Evolutionary conservation across 75 land plant genomes (phyloP), one percentile per base, ranked within the genome.

Genomic region (Picea glauca): DNA sequence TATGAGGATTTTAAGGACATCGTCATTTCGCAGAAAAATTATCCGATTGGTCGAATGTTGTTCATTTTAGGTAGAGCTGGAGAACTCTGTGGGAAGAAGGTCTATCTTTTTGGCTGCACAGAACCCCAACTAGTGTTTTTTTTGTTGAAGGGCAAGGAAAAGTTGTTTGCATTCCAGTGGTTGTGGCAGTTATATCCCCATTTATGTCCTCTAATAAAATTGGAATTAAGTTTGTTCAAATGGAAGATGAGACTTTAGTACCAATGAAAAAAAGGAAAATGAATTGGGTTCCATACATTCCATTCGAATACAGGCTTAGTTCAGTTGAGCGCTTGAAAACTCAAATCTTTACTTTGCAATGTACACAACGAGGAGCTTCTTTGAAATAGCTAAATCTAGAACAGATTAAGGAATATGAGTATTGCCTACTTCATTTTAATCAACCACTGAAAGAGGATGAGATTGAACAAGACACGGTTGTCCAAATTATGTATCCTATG

Each of bases 241-340:
- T 93, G 84, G 99, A 91, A 65, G 85, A 61, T 13, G 99, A 97
- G 80, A 90, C 88, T 72, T 88, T 97, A 58, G 82, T 97, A 54
- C 96, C 98, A 15, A 97, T 97, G 99, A 97, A 87, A 75, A 79
- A 91, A 77, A 94, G 94, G 99, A 97, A 97, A 80, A 94, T 97
- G 98, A 91, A 84, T 60, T 97, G 98, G 98, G 87, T 93, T 63
- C 98, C 99, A 5, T 97, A 92, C 60, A 84, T 97, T 31, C 99
- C 99, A 26, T 63, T 87, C 20, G 93, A 91, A 60, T 77, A 88
- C 88, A 96, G 98, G 78, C 87, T 80, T 32, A 86, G 85, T 65
- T 88, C 85, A 78, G 90, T 97, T 72, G 99, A 97, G 58, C 80
- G 90, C 38, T 76, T 93, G n/a, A 90, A 93, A 63, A 78, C 90